Base-by-base conservation (phyloP, 805 yeast genomes). In the Hanseniaspora osmophila region DNA sequence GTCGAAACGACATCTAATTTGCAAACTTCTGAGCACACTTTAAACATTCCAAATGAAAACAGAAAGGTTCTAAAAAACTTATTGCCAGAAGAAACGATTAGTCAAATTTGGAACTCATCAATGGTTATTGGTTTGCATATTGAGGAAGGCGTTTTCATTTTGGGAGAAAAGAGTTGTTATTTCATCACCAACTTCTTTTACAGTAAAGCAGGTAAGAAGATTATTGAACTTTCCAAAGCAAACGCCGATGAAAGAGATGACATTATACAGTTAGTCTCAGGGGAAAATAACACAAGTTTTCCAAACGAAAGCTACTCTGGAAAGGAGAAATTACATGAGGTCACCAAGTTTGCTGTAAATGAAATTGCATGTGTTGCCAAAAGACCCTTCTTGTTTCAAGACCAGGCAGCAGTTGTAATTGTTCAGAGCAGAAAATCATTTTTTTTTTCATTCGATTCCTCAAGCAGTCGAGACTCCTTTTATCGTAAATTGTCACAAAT, bases 401-500 rank as follows among this genome's bases (percentile, higher is more conserved):
- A 85, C 60, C 83, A 82, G 40, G 95, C 92, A 0, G 56, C 85
- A 33, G 95, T 86, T 55, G 61, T 85, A 54, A 78, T 84, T 50
- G 83, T 84, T 58, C 70, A 71, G 22, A 78, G 80, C 59, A 94
- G 92, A 0, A 73, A 78, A 1, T 81, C 84, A 50, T 69, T 78
- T 37, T 63, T 86, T 48, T 65, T 86, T 7, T 82, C 90, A 0
- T 79, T 85, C 43, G 61, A 68, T n/a, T 65, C 70, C 18, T 65
- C 68, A 4, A 64, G 60, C 33, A 69, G 66, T 19, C 63, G 95
- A 46, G 86, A 86, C 56, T 48, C 63, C 0, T 70, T 82, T 11
- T 74, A 74, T 56, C 58, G 64, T 15, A 67, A 66, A 41, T 56
- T 84, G 1, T 67, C 71, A 1, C 60, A 70, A 2, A 68, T 68